Evolutionary conservation across 1,139 yeast species (phyloP), one percentile per base, ranked within the genome.

Genomic region (Suhomyces wounanorum): DNA sequence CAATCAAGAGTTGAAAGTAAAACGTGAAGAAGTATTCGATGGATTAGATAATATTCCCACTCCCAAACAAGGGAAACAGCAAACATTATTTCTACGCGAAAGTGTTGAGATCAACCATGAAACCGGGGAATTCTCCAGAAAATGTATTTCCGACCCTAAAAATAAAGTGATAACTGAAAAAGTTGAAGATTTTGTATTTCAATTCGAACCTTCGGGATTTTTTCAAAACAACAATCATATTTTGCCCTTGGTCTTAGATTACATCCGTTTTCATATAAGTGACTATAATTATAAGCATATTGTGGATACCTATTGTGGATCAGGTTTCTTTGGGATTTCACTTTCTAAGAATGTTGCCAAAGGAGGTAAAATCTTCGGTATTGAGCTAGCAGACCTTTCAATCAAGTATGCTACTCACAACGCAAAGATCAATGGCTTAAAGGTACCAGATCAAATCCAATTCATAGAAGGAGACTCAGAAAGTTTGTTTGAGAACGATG

Each of bases 271-370:
- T 40, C 73, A 70, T 26, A 56, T 73, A 8, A 46, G 51, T 2
- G 45, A 43, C 4, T 50, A 43, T 7, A 13, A 40, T 10, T 57
- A 49, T 51, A 61, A 71, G 62, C 65, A 72, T 54, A 56, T 77
- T 36, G 62, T 77, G 7, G 81, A 77, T 54, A 65, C 80, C 0
- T 77, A 76, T 53, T 77, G 81, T 60, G 81, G 81, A 1, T 72
- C 77, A 5, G 81, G 81, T 0, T 73, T 76, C 54, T 73, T 77
- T 57, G 79, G 80, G 0, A 72, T 77, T 4, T 62, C 75, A 1
- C 63, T 77, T 28, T 64, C 75, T 0, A 61, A 63, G 13, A 59
- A 56, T 9, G 56, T 75, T n/a, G 63, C 67, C 0, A 55, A 58
- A 2, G 58, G 62, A 11, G 75, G 73, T 0, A 74, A 72, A 50